These are phyloP conservation scores for Botryotinia calthae DNA, from an alignment of 2,329 filamentous ascomycete species.

Conservation along the genomic window DNA sequence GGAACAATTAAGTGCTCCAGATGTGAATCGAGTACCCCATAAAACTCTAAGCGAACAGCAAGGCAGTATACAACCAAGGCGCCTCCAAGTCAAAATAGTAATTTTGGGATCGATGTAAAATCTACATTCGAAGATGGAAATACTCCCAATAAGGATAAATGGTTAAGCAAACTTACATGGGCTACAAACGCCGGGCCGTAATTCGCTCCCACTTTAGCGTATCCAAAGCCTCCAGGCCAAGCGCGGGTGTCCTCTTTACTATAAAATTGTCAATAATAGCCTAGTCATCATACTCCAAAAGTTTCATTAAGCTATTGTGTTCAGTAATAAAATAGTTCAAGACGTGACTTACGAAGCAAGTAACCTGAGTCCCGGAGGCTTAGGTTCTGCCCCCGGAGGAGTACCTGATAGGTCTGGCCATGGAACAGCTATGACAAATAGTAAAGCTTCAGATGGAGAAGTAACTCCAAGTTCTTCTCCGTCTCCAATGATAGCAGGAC, in stretches of 20 bases:
- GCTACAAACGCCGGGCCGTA: conserved; percentile 79
- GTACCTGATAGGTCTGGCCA: conserved; percentile 45
- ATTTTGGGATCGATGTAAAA: neutral
- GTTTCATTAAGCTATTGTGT: no score
- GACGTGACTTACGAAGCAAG: conserved; percentile 57
- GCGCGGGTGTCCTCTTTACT: conserved; percentile 74
- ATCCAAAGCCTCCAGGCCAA: conserved; percentile 91
- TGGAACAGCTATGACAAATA: conserved; percentile 72
- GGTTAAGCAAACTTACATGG: conserved; percentile 38
- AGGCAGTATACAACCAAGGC: neutral
- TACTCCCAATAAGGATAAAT: neutral
- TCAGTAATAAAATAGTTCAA: no score
- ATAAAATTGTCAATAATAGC: neutral
- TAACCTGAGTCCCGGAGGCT: conserved; percentile 62
- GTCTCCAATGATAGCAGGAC: conserved; percentile 82
- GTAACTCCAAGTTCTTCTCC: conserved; percentile 78
- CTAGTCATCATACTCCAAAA: no score
- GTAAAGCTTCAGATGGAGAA: conserved; percentile 73
- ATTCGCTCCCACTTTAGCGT: conserved; percentile 89
- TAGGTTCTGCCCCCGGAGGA: conserved; percentile 40
- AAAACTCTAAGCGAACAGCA: neutral
- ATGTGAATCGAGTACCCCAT: neutral
- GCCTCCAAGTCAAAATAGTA: neutral
- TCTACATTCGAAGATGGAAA: neutral
- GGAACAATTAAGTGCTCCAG: neutral